These are phyloP conservation scores for Tillandsia fasciculata DNA, from an alignment of 176 grass and related monocot genomes.

Conservation along the genomic window DNA sequence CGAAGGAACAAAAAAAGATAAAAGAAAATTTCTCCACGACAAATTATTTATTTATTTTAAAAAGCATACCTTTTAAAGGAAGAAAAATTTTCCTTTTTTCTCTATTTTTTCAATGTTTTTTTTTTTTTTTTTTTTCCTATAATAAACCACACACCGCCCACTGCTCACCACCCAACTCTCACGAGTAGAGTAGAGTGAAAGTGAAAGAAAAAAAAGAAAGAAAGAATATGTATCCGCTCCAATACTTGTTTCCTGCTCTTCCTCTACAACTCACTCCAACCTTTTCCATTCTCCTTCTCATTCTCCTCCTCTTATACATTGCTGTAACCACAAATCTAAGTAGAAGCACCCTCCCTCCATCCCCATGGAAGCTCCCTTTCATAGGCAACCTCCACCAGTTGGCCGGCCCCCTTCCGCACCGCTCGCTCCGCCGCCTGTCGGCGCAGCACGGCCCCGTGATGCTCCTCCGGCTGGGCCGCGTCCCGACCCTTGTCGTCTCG, in stretches of 20 bases:
- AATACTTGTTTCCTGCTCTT: background rate
- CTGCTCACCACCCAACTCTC: no score
- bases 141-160: no score
- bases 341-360: conserved; percentile 12
- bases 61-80: no score
- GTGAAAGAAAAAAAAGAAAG: no score
- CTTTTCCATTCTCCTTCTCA: background rate
- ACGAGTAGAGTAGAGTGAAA: no score
- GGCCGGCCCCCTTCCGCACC: conserved; percentile 20
- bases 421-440: conserved; percentile 21
- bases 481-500: conserved; percentile 29
- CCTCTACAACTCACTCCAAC: background rate
- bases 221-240: no score
- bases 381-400: conserved; percentile 54
- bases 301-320: background rate
- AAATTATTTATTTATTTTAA: no score
- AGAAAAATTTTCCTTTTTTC: no score
- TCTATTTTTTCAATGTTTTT: no score
- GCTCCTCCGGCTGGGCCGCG: conserved; percentile 47
- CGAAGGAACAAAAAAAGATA: no score
- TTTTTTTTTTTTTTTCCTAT: no score
- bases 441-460: conserved; percentile 35
- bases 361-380: conserved; percentile 29
- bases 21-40: no score
- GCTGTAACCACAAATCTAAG: background rate